A percentile compares a stretch with the other conserved stretches of the same genome.
phyloP scores from a whole-genome alignment of 1,139 yeast species.

The Suhomyces terraborum region DNA sequence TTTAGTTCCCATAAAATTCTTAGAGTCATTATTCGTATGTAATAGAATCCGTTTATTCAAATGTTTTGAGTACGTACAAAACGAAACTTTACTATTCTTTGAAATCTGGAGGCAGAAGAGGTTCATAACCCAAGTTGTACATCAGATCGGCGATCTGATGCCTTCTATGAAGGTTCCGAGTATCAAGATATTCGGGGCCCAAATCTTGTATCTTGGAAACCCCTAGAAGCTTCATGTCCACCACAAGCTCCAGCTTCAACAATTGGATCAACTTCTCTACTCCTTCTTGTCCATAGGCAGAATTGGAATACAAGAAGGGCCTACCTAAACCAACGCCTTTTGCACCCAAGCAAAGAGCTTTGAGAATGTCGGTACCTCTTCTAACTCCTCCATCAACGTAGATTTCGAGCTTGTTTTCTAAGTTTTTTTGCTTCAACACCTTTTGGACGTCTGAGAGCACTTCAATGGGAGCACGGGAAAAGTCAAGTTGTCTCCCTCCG shows the following conservation, averaged over 20 bases:
- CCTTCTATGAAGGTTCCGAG: constrained; percentile 18
- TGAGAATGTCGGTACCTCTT: constrained; percentile 66
- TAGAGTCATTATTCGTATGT: not conserved
- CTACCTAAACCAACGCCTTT: constrained; percentile 76
- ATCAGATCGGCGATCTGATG: constrained; percentile 14
- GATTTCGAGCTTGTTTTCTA: constrained; percentile 52
- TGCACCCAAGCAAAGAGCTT: constrained; percentile 70
- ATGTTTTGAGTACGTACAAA: no score
- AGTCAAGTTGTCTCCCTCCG: constrained; percentile 76
- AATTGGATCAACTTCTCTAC: constrained; percentile 78
- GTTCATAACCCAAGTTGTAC: constrained; percentile 18
- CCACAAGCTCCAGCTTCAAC: constrained; percentile 75
- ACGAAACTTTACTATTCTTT: constrained; percentile 6
- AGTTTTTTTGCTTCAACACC: constrained; percentile 46
- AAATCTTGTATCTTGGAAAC: constrained; percentile 67
- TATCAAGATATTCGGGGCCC: constrained; percentile 48
- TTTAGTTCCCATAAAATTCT: constrained; percentile 5
- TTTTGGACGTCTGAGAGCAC: constrained; percentile 67
- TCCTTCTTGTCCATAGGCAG: constrained; percentile 76
- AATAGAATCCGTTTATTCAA: no score
- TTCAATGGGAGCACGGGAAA: constrained; percentile 67
- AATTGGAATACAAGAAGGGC: constrained; percentile 70
- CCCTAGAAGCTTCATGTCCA: constrained; percentile 89
- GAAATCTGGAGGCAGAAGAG: constrained; percentile 18
- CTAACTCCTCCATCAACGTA: constrained; percentile 69